Base-by-base conservation (phyloP, 305 asterid genomes). In the Salvia sclarea region DNA sequence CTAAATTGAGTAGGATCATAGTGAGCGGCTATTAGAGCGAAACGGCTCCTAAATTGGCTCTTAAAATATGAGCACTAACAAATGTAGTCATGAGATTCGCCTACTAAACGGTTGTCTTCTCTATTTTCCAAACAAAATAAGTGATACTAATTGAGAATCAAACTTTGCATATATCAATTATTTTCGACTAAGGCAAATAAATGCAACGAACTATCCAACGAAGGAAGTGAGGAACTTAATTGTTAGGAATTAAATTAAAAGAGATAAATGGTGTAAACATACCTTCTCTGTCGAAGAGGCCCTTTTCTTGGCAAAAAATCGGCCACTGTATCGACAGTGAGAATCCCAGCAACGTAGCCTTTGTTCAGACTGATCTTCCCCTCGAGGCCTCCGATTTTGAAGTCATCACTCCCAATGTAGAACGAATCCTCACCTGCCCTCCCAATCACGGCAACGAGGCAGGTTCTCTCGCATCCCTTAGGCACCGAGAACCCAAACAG, bases 301-400 rank as follows among this genome's bases (percentile, higher is more conserved):
- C 97, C 95, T 83, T 88, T 93, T 69, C 95, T 81, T 5, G 96
- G 97, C 72, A 93, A 90, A 77, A 90, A 93, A 81, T 90, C 96
- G 5, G 95, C 95, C 0, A 88, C 90, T 1, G 96, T 88, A 67
- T 93, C 98, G 20, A 90, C 92, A 0, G 97, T 90, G 56, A 93
- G 81, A 70, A 90, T 86, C 73, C 96, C 98, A 30, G 96, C 82
- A 52, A 93, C 91, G 54, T 79, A 85, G 25, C 95, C 95, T 78
- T 82, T 89, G 56, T 81, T 78, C 43, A 92, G 80, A 73, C 92
- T 80, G 16, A 90, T 69, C 68, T 78, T 84, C 16, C 91, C 90
- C 70, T 85, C 88, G 25, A 92, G 76, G 9, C 80, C 83, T 74
- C 95, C 88, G 31, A 84, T 70, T 64, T 80, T 90, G 76, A 88